Conservation (phyloP, 805 yeast genomes). For the Saturnispora sekii region DNA sequence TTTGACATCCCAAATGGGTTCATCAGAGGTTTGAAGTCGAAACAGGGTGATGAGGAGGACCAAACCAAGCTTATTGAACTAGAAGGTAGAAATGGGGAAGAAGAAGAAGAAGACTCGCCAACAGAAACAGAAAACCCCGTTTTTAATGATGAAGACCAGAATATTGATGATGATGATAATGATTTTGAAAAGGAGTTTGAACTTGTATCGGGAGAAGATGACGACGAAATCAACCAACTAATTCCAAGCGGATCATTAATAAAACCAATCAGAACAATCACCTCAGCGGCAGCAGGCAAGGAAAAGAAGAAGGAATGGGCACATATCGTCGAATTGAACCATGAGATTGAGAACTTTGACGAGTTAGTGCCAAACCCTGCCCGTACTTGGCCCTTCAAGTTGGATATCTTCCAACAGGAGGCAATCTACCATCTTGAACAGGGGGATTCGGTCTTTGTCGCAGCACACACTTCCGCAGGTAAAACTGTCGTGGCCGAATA, state of each 20-base stretch:
- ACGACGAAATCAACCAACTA: constrained; percentile 22
- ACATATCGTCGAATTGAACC: constrained; percentile 83
- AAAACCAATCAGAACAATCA: constrained; percentile 16
- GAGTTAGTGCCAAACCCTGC: constrained; percentile 93
- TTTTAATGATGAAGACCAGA: constrained; percentile 3
- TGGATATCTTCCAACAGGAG: constrained; percentile 93
- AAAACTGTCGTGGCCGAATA: constrained; percentile 97
- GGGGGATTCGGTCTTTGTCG: constrained; percentile 97
- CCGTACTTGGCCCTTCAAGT: constrained; percentile 85
- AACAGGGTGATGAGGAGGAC: constrained; percentile 7
- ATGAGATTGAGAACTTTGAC: constrained; percentile 70
- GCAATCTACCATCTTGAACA: constrained; percentile 94
- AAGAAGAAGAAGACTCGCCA: constrained; percentile 6
- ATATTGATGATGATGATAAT: constrained; percentile 38
- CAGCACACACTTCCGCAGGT: constrained; percentile 98
- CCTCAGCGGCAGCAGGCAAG: constrained; percentile 5
- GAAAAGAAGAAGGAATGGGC: constrained; percentile 65
- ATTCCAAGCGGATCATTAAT: constrained; percentile 22
- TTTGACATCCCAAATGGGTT: constrained; percentile 81
- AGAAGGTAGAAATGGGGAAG: constrained; percentile 9
- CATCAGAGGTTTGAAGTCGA: constrained; percentile 50
- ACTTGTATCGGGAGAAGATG: constrained; percentile 6
- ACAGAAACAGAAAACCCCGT: neutral
- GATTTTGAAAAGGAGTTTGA: constrained; percentile 5
- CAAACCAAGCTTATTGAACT: constrained; percentile 7